Base-by-base conservation (phyloP, 1,139 yeast species). In the Petasospora fabianii region DNA sequence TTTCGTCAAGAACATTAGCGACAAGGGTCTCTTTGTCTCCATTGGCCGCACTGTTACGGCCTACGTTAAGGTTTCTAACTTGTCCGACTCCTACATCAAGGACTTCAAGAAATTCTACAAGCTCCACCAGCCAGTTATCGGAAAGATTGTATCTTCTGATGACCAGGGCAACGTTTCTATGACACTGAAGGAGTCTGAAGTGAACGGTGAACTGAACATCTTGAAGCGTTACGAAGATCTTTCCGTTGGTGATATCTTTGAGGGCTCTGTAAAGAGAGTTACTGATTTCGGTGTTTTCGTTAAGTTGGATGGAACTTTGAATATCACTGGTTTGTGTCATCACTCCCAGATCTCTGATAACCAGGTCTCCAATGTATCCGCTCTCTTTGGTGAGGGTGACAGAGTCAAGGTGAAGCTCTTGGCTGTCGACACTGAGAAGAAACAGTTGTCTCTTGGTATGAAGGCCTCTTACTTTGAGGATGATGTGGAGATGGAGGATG, bases 201-300 rank as follows among this genome's bases (percentile, higher is more conserved):
- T 90, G 29, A 75, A 75, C 46, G 95, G 95, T 36, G 81, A 80
- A 24, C 61, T 77, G 46, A 68, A 74, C 42, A 62, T 65, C 10
- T 61, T 78, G 56, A 82, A 76, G 61, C 68, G 66, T 34, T 78
- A 83, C 49, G 77, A 73, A 24, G 95, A 86, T 44, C 68, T 88
- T 44, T 60, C 72, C 42, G 78, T 71, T 34, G 96, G 87, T 36
- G 85, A 83, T 20, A 65, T 83, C 20, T 77, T 68, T 51, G 92
- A 84, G 57, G 98, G 97, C 58, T 67, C 80, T n/a, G 80, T 85
- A 37, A 83, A 79, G 57, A 75, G 75, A 44, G 86, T 83, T 15
- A 80, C 90, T 35, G 95, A 86, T 39, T 92, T 80, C 57, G 98
- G 98, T 65, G 95, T 88, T 5, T 90, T 92, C 58, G 84, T 92